Evolutionary conservation across 345 rosid genomes (phyloP).

Genomic region (Erysimum cheiranthoides): DNA sequence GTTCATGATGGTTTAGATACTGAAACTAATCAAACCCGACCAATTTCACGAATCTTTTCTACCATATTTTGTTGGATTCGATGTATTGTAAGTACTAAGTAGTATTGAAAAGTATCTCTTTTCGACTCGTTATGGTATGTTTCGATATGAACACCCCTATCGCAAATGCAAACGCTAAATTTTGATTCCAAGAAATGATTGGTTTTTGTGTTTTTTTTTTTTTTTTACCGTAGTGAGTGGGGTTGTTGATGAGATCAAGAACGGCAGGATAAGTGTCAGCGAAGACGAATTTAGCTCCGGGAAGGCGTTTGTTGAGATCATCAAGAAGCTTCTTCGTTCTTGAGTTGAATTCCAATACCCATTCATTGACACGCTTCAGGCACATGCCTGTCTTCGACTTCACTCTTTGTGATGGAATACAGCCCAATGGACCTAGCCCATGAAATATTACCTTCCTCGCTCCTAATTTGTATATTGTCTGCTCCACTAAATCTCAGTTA

Average conservation of each 20-base stretch:
- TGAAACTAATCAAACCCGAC: background rate
- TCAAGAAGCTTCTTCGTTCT: constrained; percentile 48
- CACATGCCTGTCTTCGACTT: constrained; percentile 74
- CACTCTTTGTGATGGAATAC: constrained; percentile 95
- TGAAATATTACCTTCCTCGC: constrained; percentile 70
- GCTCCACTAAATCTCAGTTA: constrained; percentile 17
- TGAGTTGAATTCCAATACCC: constrained; percentile 67
- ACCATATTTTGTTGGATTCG: too few species aligned
- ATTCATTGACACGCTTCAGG: constrained; percentile 72
- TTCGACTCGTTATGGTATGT: too few species aligned
- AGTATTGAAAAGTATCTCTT: background rate
- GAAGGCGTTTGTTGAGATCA: constrained; percentile 57
- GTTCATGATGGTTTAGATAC: background rate
- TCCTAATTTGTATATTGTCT: constrained; percentile 74
- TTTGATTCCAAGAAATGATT: background rate
- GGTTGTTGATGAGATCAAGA: constrained; percentile 63
- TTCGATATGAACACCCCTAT: too few species aligned
- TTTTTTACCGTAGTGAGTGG: constrained; percentile 60
- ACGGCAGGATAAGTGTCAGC: constrained; percentile 75
- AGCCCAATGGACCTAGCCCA: constrained; percentile 88
- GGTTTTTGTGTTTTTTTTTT: background rate
- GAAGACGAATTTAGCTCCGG: constrained; percentile 57
- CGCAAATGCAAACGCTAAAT: background rate
- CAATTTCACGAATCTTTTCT: background rate
- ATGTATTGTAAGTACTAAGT: too few species aligned